These are phyloP conservation scores for Stenocarpella maydis DNA, from an alignment of 2,329 filamentous ascomycete genomes.

Conservation along the genomic window DNA sequence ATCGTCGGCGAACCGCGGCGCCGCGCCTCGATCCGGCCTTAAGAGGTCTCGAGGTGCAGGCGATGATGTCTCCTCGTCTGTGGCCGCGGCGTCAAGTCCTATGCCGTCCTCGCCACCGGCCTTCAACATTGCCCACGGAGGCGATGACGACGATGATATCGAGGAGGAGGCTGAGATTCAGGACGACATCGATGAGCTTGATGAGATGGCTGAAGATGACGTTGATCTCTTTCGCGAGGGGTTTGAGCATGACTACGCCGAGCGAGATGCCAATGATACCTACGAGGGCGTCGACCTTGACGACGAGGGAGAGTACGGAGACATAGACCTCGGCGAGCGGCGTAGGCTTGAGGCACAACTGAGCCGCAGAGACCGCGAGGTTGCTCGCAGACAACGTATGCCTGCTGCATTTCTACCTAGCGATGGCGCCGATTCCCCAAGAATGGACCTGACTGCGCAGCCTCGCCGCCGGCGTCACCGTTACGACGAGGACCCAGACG, in stretches of 20 bases:
- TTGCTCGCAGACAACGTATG: conserved; percentile 71
- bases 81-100: conserved; percentile 64
- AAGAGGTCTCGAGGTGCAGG: conserved; percentile 63
- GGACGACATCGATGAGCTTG: conserved; percentile 78
- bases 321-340: conserved; percentile 71
- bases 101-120: conserved; percentile 73
- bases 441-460: conserved; percentile 85
- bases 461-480: conserved; percentile 84
- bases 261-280: conserved; percentile 70
- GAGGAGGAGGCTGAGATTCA: conserved; percentile 77
- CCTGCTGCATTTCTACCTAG: conserved; percentile 79
- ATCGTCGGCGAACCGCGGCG: conserved; percentile 83
- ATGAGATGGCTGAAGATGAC: conserved; percentile 83
- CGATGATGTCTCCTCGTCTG: conserved; percentile 61
- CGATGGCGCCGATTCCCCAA: conserved; percentile 77
- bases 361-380: conserved; percentile 76
- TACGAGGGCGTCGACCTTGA: conserved; percentile 80
- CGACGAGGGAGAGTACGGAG: conserved; percentile 78
- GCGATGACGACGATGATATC: conserved; percentile 75
- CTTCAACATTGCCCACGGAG: conserved; percentile 71
- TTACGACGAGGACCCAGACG: conserved; percentile 94
- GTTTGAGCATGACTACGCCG: conserved; percentile 75
- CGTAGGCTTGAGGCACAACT: conserved; percentile 77
- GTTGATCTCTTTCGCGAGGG: conserved; percentile 80
- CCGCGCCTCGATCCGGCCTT: conserved; percentile 58